Base-by-base conservation (phyloP, 2,329 filamentous ascomycete species). In the Nemania sp. region DNA sequence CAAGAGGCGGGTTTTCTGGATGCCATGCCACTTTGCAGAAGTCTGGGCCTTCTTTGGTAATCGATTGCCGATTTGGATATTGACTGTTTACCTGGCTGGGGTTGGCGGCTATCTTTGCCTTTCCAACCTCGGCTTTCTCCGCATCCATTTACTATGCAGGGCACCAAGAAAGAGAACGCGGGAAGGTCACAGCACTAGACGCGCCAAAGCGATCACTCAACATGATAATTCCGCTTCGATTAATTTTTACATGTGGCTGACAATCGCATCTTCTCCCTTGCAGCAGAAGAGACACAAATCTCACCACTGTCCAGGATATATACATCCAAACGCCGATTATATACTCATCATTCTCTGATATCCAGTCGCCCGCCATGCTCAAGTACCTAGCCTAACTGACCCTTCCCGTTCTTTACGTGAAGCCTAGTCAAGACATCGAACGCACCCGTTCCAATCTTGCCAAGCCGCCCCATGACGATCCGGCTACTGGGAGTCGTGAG, bases 381-480 rank as follows among this genome's bases (percentile, higher is more conserved):
- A 64, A n/a, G n/a, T n/a, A n/a, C n/a, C n/a, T n/a, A n/a, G 28
- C 57, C 43, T 19, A 65, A 36, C 40, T 65, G 49, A 50, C 65
- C 66, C 58, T 75, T 75, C 43, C 69, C 72, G 54, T 82, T 78
- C 64, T 76, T 75, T 52, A 79, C 80, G 17, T 82, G 81, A 54
- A 85, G 75, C 54, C 73, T 75, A 4, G 83, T 84, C 67, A 97
- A 77, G 37, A 99, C 86, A 75, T 97, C 92, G 73, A 97, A 97
- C 17, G 88, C 84, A 33, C 94, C 94, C 1, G 94, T 99, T 44
- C 94, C 94, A 55, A 95, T 84, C 62, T 83, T 88, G 43, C 90
- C 88, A 56, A 94, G 78, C 66, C 85, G 83, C 14, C 95, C 94
- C 69, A 94, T 86, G 43, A 97, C 92, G 66, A 99, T 89, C 54